Percentiles rank a stretch among this genome's conserved stretches.
phyloP scores from a whole-genome alignment of 306 rosid genomes.

The Carpinus viminea region DNA sequence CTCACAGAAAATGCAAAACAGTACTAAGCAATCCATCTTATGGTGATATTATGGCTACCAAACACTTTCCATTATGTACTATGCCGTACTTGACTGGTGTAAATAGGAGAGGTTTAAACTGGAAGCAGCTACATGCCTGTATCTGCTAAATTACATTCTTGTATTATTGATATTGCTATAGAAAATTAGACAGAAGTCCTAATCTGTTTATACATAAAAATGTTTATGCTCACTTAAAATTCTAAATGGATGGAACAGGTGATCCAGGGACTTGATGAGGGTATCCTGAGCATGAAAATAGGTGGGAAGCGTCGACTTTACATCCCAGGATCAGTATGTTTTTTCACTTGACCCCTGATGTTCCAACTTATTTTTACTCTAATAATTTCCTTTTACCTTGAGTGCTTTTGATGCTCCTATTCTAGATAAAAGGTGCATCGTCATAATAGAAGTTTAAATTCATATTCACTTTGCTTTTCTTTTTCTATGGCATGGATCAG shows the following conservation, averaged over 20 bases:
- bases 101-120: background rate
- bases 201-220: background rate
- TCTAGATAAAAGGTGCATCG: background rate
- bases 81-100: background rate
- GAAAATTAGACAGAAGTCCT: background rate
- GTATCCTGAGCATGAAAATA: slow-evolving; percentile 76
- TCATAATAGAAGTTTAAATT: background rate
- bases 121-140: no score
- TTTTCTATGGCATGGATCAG: background rate
- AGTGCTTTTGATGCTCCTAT: background rate
- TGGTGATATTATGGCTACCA: background rate
- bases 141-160: background rate
- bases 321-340: slow-evolving; percentile 88
- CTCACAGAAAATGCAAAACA: background rate
- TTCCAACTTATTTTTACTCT: background rate
- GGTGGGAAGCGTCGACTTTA: slow-evolving; percentile 93
- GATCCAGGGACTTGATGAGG: slow-evolving; percentile 97
- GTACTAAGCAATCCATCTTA: background rate
- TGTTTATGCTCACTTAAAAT: background rate
- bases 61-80: background rate
- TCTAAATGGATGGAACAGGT: slow-evolving; percentile 61
- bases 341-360: slow-evolving; percentile 28
- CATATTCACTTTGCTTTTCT: background rate
- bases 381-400: background rate
- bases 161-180: background rate